Conservation (phyloP, 345 rosid genomes). For the Microcos paniculata region DNA sequence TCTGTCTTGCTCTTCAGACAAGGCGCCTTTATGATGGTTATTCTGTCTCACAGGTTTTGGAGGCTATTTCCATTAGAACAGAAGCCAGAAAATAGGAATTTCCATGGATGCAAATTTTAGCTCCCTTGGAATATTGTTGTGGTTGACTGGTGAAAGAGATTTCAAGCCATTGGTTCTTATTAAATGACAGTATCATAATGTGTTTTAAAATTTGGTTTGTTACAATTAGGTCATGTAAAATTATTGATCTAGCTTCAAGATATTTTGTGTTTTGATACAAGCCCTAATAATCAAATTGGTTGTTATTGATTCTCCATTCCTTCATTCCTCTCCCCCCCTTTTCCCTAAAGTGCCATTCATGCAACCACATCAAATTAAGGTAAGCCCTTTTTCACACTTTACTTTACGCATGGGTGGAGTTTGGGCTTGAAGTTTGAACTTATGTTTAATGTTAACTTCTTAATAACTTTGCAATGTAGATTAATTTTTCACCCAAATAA, state of each 20-base stretch:
- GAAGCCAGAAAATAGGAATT: neutral
- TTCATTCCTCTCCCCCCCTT: too few relatives aligned
- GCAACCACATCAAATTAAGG: too few relatives aligned
- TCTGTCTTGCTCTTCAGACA: neutral
- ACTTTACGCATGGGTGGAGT: too few relatives aligned
- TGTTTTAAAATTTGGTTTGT: slow-evolving; percentile 9
- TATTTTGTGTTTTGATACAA: neutral
- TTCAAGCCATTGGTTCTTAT: neutral
- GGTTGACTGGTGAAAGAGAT: neutral
- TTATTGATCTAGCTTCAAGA: neutral
- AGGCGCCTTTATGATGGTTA: neutral
- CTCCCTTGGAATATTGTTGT: neutral
- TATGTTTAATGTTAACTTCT: too few relatives aligned
- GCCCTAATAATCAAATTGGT: neutral
- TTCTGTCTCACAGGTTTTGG: neutral
- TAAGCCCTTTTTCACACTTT: too few relatives aligned
- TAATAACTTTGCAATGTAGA: too few relatives aligned
- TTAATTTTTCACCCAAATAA: too few relatives aligned
- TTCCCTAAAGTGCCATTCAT: too few relatives aligned
- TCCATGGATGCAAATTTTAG: neutral
- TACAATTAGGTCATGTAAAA: neutral
- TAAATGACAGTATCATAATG: neutral
- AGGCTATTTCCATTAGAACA: neutral
- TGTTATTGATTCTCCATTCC: too few relatives aligned
- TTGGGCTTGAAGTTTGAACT: too few relatives aligned